Conservation (phyloP, 768 basidiomycete species). For the Suillus subalutaceus region DNA sequence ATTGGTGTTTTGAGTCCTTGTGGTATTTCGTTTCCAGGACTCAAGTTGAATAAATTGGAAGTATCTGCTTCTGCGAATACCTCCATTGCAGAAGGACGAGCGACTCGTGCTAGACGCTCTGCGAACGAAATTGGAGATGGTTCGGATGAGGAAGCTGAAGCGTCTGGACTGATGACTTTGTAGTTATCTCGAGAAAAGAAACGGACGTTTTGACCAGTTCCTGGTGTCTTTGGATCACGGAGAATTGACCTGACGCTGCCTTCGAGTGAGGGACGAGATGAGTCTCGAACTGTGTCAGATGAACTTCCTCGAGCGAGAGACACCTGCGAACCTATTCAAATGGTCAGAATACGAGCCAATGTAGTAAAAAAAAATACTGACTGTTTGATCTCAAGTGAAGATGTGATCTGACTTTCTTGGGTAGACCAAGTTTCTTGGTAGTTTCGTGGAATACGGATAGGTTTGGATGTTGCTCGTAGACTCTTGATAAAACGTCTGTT, state of each 20-base stretch:
- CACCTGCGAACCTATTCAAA: conserved; percentile 31
- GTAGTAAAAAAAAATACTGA: conserved; percentile 25
- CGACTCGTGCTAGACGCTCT: conserved; percentile 22
- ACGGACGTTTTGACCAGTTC: conserved; percentile 77
- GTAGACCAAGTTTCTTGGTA: conserved; percentile 34
- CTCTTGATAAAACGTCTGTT: conserved; percentile 49
- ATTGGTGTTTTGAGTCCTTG: conserved; percentile 22
- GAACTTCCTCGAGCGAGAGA: conserved; percentile 23
- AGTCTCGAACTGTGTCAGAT: conserved; percentile 19
- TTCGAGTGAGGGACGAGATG: conserved; percentile 42
- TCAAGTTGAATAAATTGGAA: conserved; percentile 61
- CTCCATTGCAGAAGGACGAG: conserved; percentile 49
- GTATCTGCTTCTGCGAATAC: conserved; percentile 52
- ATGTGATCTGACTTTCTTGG: conserved; percentile 57
- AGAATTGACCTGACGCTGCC: conserved; percentile 74
- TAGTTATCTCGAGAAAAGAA: conserved; percentile 75
- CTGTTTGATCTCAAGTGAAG: conserved; percentile 41
- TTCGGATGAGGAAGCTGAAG: conserved; percentile 47
- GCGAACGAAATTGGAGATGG: conserved; percentile 31
- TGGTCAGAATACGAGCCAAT: conserved; percentile 3
- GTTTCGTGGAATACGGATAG: conserved; percentile 55
- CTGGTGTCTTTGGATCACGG: conserved; percentile 70
- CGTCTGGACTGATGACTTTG: conserved; percentile 66
- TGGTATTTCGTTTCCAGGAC: conserved; percentile 57
- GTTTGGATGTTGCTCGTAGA: conserved; percentile 65